Percentiles rank a stretch among this genome's conserved stretches.
Evolutionary conservation across 1,284 basidiomycete species (phyloP).

Genomic region (Irpex sp.): DNA sequence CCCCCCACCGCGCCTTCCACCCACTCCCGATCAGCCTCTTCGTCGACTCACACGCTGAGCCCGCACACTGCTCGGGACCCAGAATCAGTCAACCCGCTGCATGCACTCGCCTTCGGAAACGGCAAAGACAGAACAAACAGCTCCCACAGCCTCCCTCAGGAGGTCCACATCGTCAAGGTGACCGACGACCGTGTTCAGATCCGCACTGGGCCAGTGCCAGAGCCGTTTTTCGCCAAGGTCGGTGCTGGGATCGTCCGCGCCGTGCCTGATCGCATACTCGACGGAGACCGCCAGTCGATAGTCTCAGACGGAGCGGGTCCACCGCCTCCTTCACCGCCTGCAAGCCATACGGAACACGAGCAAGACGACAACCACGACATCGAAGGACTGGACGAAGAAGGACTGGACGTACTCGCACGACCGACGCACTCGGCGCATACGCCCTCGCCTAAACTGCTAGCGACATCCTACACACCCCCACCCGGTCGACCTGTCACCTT

Average conservation of each 20-base stretch:
- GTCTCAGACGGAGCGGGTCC: conserved; percentile 35
- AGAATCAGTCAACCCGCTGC: background rate
- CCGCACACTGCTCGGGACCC: background rate
- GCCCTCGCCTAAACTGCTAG: conserved; percentile 13
- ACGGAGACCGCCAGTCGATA: background rate
- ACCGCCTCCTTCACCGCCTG: conserved; percentile 65
- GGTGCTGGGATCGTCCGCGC: background rate
- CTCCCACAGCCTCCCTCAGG: background rate
- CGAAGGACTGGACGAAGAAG: conserved; percentile 24
- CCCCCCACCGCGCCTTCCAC: background rate
- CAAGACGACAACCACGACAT: conserved; percentile 3
- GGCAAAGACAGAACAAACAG: background rate
- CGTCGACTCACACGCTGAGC: background rate
- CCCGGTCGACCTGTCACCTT: conserved; percentile 24
- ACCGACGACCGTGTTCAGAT: background rate
- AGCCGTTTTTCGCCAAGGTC: background rate
- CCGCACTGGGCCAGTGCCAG: background rate
- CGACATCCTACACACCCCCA: conserved; percentile 10
- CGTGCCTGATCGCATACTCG: background rate
- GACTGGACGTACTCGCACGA: background rate
- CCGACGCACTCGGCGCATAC: background rate
- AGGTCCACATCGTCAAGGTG: conserved; percentile 2
- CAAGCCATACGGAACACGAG: conserved; percentile 43
- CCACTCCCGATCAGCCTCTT: background rate
- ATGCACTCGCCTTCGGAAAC: background rate